Base-by-base conservation (phyloP, 73 alveolate genomes). In the Effrenium voratum region DNA sequence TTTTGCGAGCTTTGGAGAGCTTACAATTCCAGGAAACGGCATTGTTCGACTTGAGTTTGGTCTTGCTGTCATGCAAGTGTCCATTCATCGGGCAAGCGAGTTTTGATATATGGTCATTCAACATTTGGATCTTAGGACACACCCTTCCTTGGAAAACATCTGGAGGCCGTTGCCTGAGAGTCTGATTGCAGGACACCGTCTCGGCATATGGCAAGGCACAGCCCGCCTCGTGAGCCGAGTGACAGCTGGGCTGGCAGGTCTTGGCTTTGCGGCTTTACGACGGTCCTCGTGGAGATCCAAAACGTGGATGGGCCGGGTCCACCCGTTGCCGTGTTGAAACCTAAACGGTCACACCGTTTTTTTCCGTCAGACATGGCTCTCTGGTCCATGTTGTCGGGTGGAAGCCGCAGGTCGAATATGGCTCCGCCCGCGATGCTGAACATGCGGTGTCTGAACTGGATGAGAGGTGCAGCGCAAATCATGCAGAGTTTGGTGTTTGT, bases 371-470 rank as follows among this genome's bases (percentile, higher is more conserved):
- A n/a, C n/a, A n/a, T n/a, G n/a, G n/a, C n/a, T n/a, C n/a, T n/a
- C n/a, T n/a, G n/a, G n/a, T n/a, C n/a, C n/a, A n/a, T n/a, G n/a
- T n/a, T n/a, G n/a, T n/a, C n/a, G n/a, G n/a, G n/a, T n/a, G n/a
- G n/a, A n/a, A n/a, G 60, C 8, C 60, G 47, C 72, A 88, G 95
- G 95, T 88, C 66, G 95, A 88, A 88, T 88, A 41, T 66, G 85
- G 72, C 85, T 63, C 84, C 46, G 85, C n/a, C 50, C 95, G 95
- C 36, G 95, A 88, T 30, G 95, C 95, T 43, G 95, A 88, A 34
- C 59, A 49, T 47, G 95, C 95, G 28, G 95, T 88, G 63, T 47
- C 95, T 50, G 95, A 88, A 88, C 95, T 88, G 40, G 95, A 88
- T 45, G 55, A 60, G 68, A 88, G 95, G 95, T 88, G 95, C 85